Conservation (phyloP, 345 rosid genomes). For the Camelina hispida region DNA sequence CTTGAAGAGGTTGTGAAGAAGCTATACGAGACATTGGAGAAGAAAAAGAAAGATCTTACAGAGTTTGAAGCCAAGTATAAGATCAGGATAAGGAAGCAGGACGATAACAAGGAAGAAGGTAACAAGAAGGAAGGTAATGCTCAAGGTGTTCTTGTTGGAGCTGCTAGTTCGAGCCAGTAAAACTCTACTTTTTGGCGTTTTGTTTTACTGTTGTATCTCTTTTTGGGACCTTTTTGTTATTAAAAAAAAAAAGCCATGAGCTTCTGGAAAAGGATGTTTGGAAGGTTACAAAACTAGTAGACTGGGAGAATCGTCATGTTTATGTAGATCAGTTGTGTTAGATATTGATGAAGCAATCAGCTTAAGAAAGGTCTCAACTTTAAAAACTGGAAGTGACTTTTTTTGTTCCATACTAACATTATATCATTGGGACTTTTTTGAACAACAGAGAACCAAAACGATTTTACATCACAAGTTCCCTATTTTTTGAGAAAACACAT, state of each 20-base stretch:
- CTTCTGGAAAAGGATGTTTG: slow-evolving; percentile 17
- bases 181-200: background rate
- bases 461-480: no score
- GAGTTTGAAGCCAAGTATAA: slow-evolving; percentile 87
- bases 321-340: slow-evolving; percentile 35
- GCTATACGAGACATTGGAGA: slow-evolving; percentile 82
- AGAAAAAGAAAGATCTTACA: slow-evolving; percentile 77
- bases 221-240: background rate
- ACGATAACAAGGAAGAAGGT: slow-evolving; percentile 35
- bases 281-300: slow-evolving; percentile 33
- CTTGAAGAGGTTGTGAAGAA: slow-evolving; percentile 85
- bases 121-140: slow-evolving; percentile 71
- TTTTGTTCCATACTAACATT: no score
- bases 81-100: slow-evolving; percentile 76
- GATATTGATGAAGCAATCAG: no score
- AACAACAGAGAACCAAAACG: no score
- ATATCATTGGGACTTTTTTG: no score
- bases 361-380: no score
- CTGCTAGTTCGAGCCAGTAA: slow-evolving; percentile 65
- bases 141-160: slow-evolving; percentile 97
- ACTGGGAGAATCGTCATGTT: slow-evolving; percentile 18
- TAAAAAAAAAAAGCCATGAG: slow-evolving; percentile 5
- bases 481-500: no score
- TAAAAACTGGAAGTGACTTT: no score
- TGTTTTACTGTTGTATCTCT: slow-evolving; percentile 18